Base-by-base conservation (phyloP, 768 basidiomycete genomes). In the Floccularia luteovirens region DNA sequence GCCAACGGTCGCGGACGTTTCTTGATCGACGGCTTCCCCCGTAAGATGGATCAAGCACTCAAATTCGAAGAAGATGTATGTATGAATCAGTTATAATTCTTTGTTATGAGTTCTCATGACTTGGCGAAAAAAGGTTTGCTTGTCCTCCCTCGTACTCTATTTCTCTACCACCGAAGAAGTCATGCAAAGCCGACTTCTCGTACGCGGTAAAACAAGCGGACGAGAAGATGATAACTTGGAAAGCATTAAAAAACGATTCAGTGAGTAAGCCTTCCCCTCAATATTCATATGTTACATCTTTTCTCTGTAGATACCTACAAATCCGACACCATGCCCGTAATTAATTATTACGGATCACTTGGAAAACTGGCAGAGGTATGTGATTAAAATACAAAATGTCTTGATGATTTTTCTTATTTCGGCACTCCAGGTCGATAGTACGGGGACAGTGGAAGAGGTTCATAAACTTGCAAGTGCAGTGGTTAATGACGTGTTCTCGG, bases 11-110 rank as follows among this genome's bases (percentile, higher is more conserved):
- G 63, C 38, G 90, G 89, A 24, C 79, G 90, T 33, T 99, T 98
- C 70, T 71, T 98, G 51, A 82, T 99, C 46, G 94, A 99, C 47
- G 96, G 94, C 1, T 98, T 98, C 64, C 96, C 94, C 40, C 77
- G 94, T 45, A 92, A 98, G 70, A 92, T 98, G 91, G 96, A 99
- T 58, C 96, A 99, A 63, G 94, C 93, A 0, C 44, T 82, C 53
- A 80, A 81, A 57, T 99, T 97, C 55, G 94, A 98, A 53, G 69
- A 86, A 49, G 71, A 79, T 34, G 94, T 91, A 48, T 40, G 75
- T 60, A n/a, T 3, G 14, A 14, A 12, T 38, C 27, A 17, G 31
- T 38, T 17, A 28, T 27, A 31, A 17, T 28, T 42, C 25, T n/a
- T n/a, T n/a, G n/a, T n/a, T n/a, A n/a, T n/a, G n/a, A n/a, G n/a